Conservation (phyloP, 179 eudicot species). For the Spergularia azorica region DNA sequence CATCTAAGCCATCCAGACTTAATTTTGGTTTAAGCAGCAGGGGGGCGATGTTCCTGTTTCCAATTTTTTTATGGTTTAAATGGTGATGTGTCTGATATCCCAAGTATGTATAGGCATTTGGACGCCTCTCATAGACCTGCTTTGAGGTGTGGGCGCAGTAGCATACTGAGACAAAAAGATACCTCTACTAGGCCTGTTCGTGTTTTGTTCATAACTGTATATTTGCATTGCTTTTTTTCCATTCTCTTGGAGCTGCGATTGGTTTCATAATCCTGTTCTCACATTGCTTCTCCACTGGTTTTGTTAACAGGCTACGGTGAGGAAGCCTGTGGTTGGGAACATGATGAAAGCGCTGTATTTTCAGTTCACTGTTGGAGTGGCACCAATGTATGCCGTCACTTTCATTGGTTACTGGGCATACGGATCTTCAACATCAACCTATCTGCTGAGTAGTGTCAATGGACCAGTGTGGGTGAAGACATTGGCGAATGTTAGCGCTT, state of each 20-base stretch:
- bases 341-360: slow-evolving; percentile 96
- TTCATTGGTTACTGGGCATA: slow-evolving; percentile 95
- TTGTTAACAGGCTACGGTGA: slow-evolving; percentile 67
- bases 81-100: no score
- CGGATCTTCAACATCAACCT: slow-evolving; percentile 56
- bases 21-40: no score
- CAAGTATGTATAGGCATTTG: no score
- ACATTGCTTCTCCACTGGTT: slow-evolving; percentile 9
- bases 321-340: slow-evolving; percentile 74
- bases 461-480: slow-evolving; percentile 83
- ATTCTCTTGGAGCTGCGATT: not conserved
- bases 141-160: no score
- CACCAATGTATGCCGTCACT: slow-evolving; percentile 73
- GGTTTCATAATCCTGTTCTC: not conserved
- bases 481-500: slow-evolving; percentile 62
- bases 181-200: no score
- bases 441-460: slow-evolving; percentile 60
- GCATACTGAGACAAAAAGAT: no score
- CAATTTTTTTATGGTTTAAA: no score
- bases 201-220: no score
- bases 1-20: no score
- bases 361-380: slow-evolving; percentile 74
- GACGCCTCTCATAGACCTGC: no score
- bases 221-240: not conserved
- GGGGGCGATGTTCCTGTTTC: no score